phyloP scores from a whole-genome alignment of 306 rosid genomes.

The Prunus kanzakura region DNA sequence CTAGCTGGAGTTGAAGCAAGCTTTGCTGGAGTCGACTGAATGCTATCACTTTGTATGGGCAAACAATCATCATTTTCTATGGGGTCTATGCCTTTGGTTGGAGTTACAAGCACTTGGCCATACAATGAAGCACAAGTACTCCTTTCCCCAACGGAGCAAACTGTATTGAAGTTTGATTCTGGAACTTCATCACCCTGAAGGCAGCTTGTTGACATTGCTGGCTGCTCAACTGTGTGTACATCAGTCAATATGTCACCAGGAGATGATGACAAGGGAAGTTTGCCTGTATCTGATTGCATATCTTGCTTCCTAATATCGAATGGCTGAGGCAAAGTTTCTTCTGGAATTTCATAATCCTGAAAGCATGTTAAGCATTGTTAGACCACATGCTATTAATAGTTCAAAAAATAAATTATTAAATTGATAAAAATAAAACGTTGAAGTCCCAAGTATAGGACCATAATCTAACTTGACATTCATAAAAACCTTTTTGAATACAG shows the following conservation, averaged over 20 bases:
- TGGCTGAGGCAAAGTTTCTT: conserved; percentile 62
- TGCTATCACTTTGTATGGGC: conserved; percentile 5
- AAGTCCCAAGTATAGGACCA: not conserved
- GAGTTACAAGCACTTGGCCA: conserved; percentile 32
- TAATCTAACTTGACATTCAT: not conserved
- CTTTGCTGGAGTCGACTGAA: conserved; percentile 54
- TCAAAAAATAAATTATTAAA: not conserved
- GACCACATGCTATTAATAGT: conserved; percentile 1
- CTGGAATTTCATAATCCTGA: conserved; percentile 73
- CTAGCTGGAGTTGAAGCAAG: conserved; percentile 17
- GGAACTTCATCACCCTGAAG: conserved; percentile 12
- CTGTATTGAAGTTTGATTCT: conserved; percentile 21
- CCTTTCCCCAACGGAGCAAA: not conserved
- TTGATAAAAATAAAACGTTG: not conserved
- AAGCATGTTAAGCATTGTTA: conserved; percentile 21
- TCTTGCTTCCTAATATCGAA: conserved; percentile 38
- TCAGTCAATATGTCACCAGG: conserved; percentile 9
- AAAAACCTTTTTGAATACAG: not conserved
- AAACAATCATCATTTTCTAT: conserved; percentile 21
- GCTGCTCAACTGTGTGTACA: conserved; percentile 15
- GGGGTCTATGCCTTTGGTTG: conserved; percentile 33
- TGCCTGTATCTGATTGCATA: not conserved
- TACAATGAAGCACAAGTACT: conserved; percentile 13
- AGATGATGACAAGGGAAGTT: conserved; percentile 9
- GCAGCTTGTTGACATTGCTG: conserved; percentile 16